phyloP scores from a whole-genome alignment of 257 asterid species.

The Solanum paucissectum region DNA sequence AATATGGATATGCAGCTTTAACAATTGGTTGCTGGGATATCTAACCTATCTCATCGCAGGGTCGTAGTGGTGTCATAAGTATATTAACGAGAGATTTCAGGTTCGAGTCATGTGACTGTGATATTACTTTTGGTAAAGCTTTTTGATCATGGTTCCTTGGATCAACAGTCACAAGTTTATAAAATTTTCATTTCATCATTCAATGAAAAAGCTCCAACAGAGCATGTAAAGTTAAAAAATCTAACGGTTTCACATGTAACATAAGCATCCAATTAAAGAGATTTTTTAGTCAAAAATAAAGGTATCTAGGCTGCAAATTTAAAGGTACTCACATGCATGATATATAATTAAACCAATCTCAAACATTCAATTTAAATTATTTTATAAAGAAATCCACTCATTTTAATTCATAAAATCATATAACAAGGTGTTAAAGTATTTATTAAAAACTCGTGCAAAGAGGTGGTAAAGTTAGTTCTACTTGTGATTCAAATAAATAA shows the following conservation, averaged over 20 bases:
- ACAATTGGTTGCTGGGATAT: background rate
- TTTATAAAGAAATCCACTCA: background rate
- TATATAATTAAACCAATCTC: background rate
- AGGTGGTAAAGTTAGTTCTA: constrained; percentile 35
- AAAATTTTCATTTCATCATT: background rate
- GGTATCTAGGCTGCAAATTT: background rate
- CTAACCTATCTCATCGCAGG: background rate
- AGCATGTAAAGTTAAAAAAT: background rate
- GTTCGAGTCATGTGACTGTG: background rate
- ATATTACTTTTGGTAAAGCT: background rate
- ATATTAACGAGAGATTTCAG: background rate
- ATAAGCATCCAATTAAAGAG: background rate
- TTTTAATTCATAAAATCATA: background rate
- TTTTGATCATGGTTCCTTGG: background rate
- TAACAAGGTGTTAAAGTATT: constrained; percentile 27
- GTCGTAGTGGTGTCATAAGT: background rate
- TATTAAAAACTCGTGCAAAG: constrained; percentile 70
- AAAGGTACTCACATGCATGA: background rate
- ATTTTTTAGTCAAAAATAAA: background rate
- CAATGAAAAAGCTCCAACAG: background rate
- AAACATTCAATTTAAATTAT: constrained; percentile 18
- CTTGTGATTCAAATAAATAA: constrained; percentile 87
- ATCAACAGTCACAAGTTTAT: background rate
- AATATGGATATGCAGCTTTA: background rate
- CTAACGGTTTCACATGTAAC: background rate